Base-by-base conservation (phyloP, 768 basidiomycete genomes). In the Tricholoma sp. region DNA sequence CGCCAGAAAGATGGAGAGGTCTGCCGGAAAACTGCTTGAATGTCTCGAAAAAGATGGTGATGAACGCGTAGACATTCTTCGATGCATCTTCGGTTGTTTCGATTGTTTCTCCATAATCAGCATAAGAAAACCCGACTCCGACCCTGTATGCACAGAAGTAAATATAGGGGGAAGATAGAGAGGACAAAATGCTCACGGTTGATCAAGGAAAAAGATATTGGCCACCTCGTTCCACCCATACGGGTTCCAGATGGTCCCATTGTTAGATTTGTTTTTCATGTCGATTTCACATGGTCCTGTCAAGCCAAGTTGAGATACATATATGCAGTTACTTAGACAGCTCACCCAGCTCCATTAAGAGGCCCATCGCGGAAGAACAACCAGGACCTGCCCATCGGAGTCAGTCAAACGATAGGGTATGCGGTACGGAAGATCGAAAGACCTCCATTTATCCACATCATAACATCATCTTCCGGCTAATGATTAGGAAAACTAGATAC, bases 11-110 rank as follows among this genome's bases (percentile, higher is more conserved):
- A 60, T 91, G 88, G 45, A 93, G 76, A 0, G 80, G 73, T 20
- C 89, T 71, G 2, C 86, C 87, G 49, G 81, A 66, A 68, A 88
- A 91, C 60, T 89, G 80, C 12, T 76, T 74, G 73, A 92, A 94
- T 0, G 85, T 84, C 60, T 91, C 85, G 61, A 91, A 89, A 71
- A 91, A 91, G 54, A 93, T 86, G 2, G 81, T 74, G 53, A 91
- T 74, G 69, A 92, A 92, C 0, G 89, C 85, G 50, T 86, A 77
- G 37, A 91, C 74, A 63, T 92, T 86, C 59, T 80, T 81, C 4
- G 89, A 86, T 0, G 90, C 91, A n/a, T 84, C 84, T 68, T 92
- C 89, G 0, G 90, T 88, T 0, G 86, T 90, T 55, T 81, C 83
- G 15, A 89, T 74, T 0, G 76, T 81, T 70, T 89, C 82, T 2